Evolutionary conservation across 139 green algal species (phyloP).

Genomic region (Ulvella scutata): DNA sequence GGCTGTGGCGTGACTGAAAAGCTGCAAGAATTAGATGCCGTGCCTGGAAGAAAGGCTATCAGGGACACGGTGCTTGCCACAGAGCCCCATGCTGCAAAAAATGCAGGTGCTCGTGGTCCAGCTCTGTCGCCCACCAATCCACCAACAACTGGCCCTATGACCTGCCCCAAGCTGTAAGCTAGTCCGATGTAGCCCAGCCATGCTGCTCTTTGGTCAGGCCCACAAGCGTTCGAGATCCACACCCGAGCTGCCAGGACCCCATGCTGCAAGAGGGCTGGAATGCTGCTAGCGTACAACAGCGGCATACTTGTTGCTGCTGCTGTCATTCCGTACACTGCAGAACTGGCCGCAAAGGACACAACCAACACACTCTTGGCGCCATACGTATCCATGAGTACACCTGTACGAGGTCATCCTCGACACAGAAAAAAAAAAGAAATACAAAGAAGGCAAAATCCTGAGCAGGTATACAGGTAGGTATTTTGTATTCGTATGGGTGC

Average conservation of each 20-base stretch:
- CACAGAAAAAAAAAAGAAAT: too few species aligned
- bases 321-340: constrained; percentile 15
- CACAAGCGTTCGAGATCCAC: constrained; percentile 13
- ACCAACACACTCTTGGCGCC: constrained; percentile 17
- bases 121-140: not conserved
- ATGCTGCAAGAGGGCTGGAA: constrained; percentile 17
- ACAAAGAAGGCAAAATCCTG: too few species aligned
- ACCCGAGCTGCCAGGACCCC: constrained; percentile 21
- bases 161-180: not conserved
- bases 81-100: not conserved
- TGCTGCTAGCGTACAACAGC: constrained; percentile 11
- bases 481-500: too few species aligned
- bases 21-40: not conserved
- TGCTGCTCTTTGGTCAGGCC: constrained; percentile 4
- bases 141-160: not conserved
- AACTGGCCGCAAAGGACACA: constrained; percentile 13
- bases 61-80: not conserved
- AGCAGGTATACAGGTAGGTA: too few species aligned
- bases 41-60: not conserved
- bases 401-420: too few species aligned
- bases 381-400: constrained; percentile 19
- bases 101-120: not conserved
- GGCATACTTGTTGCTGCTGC: constrained; percentile 12
- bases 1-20: not conserved
- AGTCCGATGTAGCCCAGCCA: constrained; percentile 19